Evolutionary conservation across 2,329 filamentous ascomycete species (phyloP).

Genomic region (Lasiodiplodia sp.): DNA sequence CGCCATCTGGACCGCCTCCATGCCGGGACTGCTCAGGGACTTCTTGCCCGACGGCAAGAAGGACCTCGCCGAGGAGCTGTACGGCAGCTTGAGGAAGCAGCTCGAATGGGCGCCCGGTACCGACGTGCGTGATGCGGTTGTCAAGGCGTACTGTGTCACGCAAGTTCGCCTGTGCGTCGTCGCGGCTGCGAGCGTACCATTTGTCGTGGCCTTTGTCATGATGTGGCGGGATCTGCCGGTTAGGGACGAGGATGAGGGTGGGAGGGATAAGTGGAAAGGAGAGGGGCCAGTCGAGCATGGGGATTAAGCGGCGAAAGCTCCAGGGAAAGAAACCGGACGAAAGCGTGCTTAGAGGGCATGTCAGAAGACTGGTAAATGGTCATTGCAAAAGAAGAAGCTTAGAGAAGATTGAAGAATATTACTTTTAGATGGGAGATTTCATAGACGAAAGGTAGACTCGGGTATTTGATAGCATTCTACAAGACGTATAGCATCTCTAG

Average conservation of each 20-base stretch:
- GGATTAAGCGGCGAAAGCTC: not conserved
- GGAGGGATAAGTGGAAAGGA: conserved; percentile 1
- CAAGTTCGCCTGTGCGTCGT: conserved; percentile 42
- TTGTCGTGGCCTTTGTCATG: not conserved
- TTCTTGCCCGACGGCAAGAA: conserved; percentile 55
- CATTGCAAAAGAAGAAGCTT: not conserved
- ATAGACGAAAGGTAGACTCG: not conserved
- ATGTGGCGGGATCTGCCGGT: conserved; percentile 25
- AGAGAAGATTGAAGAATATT: not conserved
- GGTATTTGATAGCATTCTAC: not conserved
- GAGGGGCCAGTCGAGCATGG: conserved; percentile 2
- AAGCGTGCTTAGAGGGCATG: too few species aligned
- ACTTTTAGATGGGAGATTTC: not conserved
- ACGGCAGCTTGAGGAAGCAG: conserved; percentile 61
- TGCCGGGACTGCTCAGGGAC: conserved; percentile 57
- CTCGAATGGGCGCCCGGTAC: conserved; percentile 59
- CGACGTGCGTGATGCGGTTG: conserved; percentile 52
- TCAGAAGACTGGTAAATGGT: not conserved
- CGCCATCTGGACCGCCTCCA: conserved; percentile 67
- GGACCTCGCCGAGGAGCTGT: conserved; percentile 53
- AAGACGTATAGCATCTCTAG: not conserved
- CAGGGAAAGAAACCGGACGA: not conserved
- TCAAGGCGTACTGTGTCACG: conserved; percentile 39
- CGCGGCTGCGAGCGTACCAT: not conserved
- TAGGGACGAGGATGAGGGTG: conserved; percentile 14